Evolutionary conservation across 78 protist species (phyloP), one percentile per base, ranked within the genome.

Genomic region (Ministeria vibrans): DNA sequence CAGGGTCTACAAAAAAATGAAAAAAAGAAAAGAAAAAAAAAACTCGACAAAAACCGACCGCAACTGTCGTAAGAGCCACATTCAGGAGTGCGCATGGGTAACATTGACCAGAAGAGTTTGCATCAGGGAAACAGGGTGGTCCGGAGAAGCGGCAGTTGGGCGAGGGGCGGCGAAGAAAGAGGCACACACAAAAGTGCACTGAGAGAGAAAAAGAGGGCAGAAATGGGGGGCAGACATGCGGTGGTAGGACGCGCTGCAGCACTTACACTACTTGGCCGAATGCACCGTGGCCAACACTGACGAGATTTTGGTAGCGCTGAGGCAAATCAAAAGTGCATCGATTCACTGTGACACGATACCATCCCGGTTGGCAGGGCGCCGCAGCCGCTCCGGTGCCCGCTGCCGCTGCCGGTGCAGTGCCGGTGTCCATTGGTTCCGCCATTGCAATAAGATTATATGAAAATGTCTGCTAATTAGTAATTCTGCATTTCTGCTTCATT

Each of bases 261-360:
- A 41, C 80, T 6, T 25, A 77, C 81, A 44, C 34, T 38, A 77
- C 81, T 1, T n/a, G 70, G 5, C 81, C 81, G 41, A 59, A 77
- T 2, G 55, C 81, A 23, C 81, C 81, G 15, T 62, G 36, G 30
- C 81, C 81, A 28, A 77, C 63, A 38, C 44, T 2, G 2, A 1
- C 27, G 38, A 77, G 73, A 6, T 61, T 23, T 36, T 49, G 25
- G 81, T 77, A 77, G 42, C 73, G 9, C 30, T 4, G 36, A 2
- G 81, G 81, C 39, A 77, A 61, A 9, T 55, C 81, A 62, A 77
- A 77, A 27, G 77, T 72, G 74, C n/a, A n/a, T n/a, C n/a, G n/a
- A n/a, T n/a, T n/a, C n/a, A n/a, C n/a, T n/a, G n/a, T n/a, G n/a
- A n/a, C n/a, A n/a, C n/a, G n/a, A n/a, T n/a, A n/a, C n/a, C n/a